phyloP scores from a whole-genome alignment of 352 stramenopile genomes.

The Saprolegnia parasitica region DNA sequence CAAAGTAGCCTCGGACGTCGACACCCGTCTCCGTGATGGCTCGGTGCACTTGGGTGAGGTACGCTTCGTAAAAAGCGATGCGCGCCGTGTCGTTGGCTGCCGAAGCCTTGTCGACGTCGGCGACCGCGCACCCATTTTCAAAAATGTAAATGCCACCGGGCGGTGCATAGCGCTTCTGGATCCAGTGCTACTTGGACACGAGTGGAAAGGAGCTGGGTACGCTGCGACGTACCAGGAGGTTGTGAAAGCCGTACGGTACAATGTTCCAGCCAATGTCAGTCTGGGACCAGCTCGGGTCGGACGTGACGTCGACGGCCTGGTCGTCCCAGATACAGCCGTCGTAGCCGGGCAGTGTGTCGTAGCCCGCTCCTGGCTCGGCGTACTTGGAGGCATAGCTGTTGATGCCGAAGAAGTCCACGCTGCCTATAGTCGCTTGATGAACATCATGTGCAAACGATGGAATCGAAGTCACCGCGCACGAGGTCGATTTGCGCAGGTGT shows the following conservation, averaged over 20 bases:
- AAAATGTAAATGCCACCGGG: not conserved
- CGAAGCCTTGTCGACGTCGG: conserved; percentile 53
- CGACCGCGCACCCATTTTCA: conserved; percentile 37
- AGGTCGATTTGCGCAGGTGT: conserved; percentile 74
- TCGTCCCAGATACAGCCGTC: conserved; percentile 41
- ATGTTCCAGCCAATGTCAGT: conserved; percentile 77
- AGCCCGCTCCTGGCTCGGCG: conserved; percentile 35
- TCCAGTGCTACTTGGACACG: not conserved
- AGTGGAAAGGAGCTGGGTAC: conserved; percentile 34
- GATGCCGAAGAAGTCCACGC: conserved; percentile 91
- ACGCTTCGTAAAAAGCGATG: conserved; percentile 50
- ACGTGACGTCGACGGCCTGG: conserved; percentile 39
- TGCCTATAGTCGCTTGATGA: conserved; percentile 34
- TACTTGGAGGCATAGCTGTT: conserved; percentile 91
- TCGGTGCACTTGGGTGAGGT: conserved; percentile 50
- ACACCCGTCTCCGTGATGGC: conserved; percentile 32
- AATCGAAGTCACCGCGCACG: conserved; percentile 62
- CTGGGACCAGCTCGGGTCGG: conserved; percentile 57
- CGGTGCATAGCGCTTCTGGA: not conserved
- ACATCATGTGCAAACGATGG: not conserved
- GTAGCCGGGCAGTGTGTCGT: conserved; percentile 34
- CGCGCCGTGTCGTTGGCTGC: conserved; percentile 47
- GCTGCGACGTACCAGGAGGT: conserved; percentile 65
- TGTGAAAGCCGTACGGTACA: conserved; percentile 75
- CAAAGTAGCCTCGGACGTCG: conserved; percentile 84